Conservation (phyloP, 805 yeast genomes). For the Lachancea cidri region DNA sequence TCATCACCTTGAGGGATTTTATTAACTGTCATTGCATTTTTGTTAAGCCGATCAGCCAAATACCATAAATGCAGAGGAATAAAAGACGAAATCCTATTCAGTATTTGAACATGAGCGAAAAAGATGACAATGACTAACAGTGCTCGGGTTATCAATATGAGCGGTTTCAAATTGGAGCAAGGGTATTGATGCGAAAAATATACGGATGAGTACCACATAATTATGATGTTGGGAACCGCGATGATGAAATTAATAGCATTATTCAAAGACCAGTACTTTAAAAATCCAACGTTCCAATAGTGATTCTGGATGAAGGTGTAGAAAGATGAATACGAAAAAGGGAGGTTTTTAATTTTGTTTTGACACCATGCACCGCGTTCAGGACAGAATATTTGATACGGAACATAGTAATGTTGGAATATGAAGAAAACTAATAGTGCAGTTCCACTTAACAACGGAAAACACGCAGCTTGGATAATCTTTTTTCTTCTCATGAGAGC, state of each 20-base stretch:
- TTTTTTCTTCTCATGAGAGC: slow-evolving; percentile 16
- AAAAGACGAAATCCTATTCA: slow-evolving; percentile 73
- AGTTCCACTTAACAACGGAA: slow-evolving; percentile 51
- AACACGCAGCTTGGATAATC: slow-evolving; percentile 17
- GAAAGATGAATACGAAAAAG: slow-evolving; percentile 37
- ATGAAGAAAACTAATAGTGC: slow-evolving; percentile 45
- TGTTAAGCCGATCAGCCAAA: slow-evolving; percentile 39
- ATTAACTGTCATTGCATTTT: slow-evolving; percentile 15
- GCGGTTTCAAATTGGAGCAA: slow-evolving; percentile 34
- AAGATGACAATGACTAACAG: slow-evolving; percentile 48
- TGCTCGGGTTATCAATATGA: slow-evolving; percentile 38
- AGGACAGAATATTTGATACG: slow-evolving; percentile 63
- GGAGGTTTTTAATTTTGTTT: slow-evolving; percentile 24
- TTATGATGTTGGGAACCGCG: slow-evolving; percentile 59
- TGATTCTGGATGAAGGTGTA: slow-evolving; percentile 66
- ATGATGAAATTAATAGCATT: slow-evolving; percentile 80
- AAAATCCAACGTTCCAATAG: slow-evolving; percentile 83
- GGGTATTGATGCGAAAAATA: slow-evolving; percentile 37
- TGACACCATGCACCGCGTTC: slow-evolving; percentile 76
- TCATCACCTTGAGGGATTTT: slow-evolving; percentile 13
- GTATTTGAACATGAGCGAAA: slow-evolving; percentile 80
- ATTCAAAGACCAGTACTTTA: slow-evolving; percentile 74
- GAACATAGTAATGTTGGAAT: slow-evolving; percentile 41
- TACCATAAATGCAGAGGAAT: slow-evolving; percentile 76
- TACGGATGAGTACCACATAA: slow-evolving; percentile 39